Evolutionary conservation across 2,329 filamentous ascomycete genomes (phyloP).

Genomic region (Zasmidium citrigriseum): DNA sequence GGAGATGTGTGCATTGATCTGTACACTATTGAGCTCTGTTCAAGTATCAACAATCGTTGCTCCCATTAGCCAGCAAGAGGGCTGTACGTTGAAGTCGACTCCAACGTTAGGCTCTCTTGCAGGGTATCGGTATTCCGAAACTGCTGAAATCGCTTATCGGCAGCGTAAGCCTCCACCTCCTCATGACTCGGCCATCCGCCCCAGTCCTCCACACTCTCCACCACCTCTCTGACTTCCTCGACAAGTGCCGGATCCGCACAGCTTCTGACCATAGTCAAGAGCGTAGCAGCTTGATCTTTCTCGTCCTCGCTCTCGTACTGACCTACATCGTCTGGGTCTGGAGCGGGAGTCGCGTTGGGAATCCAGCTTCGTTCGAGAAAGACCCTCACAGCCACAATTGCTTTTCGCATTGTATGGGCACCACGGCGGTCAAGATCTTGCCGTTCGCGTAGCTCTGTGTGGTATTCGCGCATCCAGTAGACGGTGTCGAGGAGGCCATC

Average conservation of each 20-base stretch:
- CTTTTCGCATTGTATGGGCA: constrained; percentile 36
- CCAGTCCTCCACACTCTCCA: constrained; percentile 42
- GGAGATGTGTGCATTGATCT: no score
- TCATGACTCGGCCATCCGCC: constrained; percentile 46
- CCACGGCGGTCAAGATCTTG: constrained; percentile 32
- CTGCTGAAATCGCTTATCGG: no score
- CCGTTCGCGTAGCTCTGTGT: constrained; percentile 36
- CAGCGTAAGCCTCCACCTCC: constrained; percentile 38
- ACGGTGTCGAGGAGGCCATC: constrained; percentile 59
- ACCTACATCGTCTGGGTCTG: neutral
- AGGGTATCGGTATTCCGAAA: no score
- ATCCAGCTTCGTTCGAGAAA: constrained; percentile 42
- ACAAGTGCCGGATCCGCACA: constrained; percentile 21
- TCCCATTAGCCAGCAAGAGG: no score
- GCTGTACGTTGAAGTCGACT: no score
- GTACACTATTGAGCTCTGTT: no score
- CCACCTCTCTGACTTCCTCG: constrained; percentile 21
- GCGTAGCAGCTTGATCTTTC: neutral
- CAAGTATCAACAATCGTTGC: no score
- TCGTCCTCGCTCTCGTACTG: neutral
- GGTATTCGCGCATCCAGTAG: constrained; percentile 59
- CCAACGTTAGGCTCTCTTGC: no score
- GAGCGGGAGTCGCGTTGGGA: neutral
- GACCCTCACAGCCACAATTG: constrained; percentile 43
- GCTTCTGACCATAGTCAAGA: constrained; percentile 14